A percentile compares a stretch with the other conserved stretches of the same genome.
These are phyloP conservation scores for Aspergillus bridgeri DNA, from an alignment of 495 filamentous ascomycete genomes.

Conservation along the genomic window DNA sequence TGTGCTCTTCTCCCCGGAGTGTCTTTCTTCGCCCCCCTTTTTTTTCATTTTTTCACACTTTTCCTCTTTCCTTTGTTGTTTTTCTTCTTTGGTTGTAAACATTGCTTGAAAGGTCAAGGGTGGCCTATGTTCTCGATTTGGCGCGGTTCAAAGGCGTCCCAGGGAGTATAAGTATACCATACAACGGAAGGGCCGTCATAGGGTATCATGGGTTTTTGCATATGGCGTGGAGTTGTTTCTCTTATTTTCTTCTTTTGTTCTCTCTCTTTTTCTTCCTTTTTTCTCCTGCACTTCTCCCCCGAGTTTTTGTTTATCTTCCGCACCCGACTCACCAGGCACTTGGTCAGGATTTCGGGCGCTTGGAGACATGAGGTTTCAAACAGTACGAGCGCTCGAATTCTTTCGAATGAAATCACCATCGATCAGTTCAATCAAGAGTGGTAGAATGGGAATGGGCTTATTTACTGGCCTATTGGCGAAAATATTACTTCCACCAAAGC, in stretches of 20 bases:
- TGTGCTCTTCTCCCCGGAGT: conserved; percentile 6
- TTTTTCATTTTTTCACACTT: conserved; percentile 9
- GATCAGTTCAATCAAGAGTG: neutral
- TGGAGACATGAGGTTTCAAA: conserved; percentile 1
- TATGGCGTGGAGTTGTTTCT: conserved; percentile 17
- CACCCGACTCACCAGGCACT: too few species aligned
- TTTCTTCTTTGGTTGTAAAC: neutral
- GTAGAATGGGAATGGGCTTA: neutral
- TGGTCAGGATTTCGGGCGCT: conserved; percentile 10
- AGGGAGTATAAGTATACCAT: conserved; percentile 22
- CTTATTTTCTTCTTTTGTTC: conserved; percentile 1
- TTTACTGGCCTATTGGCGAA: neutral
- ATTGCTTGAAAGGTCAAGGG: neutral
- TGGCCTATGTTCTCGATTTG: conserved; percentile 6
- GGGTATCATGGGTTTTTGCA: conserved; percentile 13
- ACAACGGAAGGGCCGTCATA: conserved; percentile 9
- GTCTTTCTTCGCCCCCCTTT: conserved; percentile 7
- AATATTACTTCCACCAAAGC: too few species aligned
- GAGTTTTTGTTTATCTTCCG: conserved; percentile 7
- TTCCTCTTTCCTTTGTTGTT: conserved; percentile 14
- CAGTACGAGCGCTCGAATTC: neutral
- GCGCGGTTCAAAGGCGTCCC: conserved; percentile 18
- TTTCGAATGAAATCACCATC: neutral
- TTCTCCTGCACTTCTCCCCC: conserved; percentile 15
- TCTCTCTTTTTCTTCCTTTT: conserved; percentile 6